Conservation (phyloP, 139 green algal genomes). For the Chlorella sp. region DNA sequence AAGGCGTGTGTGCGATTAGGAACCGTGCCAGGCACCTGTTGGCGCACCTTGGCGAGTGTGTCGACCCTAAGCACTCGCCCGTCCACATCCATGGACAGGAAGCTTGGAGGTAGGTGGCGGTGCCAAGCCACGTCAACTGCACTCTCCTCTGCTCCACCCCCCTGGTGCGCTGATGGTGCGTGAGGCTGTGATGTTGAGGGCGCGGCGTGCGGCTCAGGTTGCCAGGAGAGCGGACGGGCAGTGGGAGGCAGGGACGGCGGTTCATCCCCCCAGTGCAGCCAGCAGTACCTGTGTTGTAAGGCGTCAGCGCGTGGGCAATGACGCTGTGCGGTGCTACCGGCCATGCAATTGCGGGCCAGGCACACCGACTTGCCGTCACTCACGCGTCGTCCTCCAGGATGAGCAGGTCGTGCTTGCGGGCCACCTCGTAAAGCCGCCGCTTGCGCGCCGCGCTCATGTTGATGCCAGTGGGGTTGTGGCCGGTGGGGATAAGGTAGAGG, state of each 20-base stretch:
- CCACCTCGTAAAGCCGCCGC: slow-evolving; percentile 47
- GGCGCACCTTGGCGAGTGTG: slow-evolving; percentile 64
- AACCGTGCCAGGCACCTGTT: no score
- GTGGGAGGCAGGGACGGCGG: not conserved
- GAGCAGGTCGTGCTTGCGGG: slow-evolving; percentile 39
- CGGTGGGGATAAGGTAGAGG: slow-evolving; percentile 68
- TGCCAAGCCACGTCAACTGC: not conserved
- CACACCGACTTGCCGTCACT: slow-evolving; percentile 72
- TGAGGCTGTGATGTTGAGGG: no score
- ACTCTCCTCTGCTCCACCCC: no score
- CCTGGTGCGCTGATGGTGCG: no score
- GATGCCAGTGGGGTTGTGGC: slow-evolving; percentile 69
- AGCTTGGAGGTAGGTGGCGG: slow-evolving; percentile 15
- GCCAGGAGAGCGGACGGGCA: no score
- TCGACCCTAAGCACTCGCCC: slow-evolving; percentile 68
- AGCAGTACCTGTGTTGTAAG: no score
- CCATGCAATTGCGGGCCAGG: no score
- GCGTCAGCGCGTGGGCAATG: no score
- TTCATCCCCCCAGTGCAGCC: not conserved
- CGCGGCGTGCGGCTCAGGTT: no score
- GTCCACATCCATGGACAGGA: slow-evolving; percentile 59
- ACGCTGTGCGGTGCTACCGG: no score
- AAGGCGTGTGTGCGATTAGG: no score
- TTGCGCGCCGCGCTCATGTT: slow-evolving; percentile 40
- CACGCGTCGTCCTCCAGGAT: slow-evolving; percentile 84